phyloP scores from a whole-genome alignment of 23 red algal genomes.

The Agarophyton chilense region DNA sequence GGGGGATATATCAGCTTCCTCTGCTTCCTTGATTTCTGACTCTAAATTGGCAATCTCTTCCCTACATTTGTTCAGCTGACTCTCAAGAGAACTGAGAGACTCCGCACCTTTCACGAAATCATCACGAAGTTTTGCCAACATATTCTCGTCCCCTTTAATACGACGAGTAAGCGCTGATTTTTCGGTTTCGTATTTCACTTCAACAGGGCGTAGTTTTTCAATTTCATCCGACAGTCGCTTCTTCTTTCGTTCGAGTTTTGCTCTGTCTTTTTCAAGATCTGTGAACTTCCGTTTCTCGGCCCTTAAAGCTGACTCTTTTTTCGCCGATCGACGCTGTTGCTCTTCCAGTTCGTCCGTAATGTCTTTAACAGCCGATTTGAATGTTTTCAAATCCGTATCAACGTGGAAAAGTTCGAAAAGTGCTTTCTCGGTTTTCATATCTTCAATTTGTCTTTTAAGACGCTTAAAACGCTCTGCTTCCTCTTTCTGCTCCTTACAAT shows the following conservation, averaged over 20 bases:
- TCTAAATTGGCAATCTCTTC: slow-evolving; percentile 38
- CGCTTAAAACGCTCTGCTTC: slow-evolving; percentile 82
- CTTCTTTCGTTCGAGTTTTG: slow-evolving; percentile 47
- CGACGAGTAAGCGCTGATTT: slow-evolving; percentile 47
- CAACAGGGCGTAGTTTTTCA: slow-evolving; percentile 62
- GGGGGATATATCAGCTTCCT: slow-evolving; percentile 53
- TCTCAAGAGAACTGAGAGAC: slow-evolving; percentile 33
- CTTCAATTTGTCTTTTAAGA: slow-evolving; percentile 70
- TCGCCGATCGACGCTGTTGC: slow-evolving; percentile 45
- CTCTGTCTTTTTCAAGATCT: slow-evolving; percentile 45
- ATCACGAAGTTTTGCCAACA: slow-evolving; percentile 48
- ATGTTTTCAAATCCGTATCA: slow-evolving; percentile 37
- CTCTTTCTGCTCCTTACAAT: slow-evolving; percentile 84
- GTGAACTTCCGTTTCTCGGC: slow-evolving; percentile 52
- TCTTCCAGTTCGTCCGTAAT: slow-evolving; percentile 57
- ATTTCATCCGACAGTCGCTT: slow-evolving; percentile 60
- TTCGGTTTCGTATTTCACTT: slow-evolving; percentile 61
- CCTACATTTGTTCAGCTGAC: not conserved
- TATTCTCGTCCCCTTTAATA: slow-evolving; percentile 63
- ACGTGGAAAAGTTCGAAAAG: slow-evolving; percentile 88
- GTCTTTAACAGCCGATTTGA: slow-evolving; percentile 49
- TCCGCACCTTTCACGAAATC: slow-evolving; percentile 31
- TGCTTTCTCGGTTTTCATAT: slow-evolving; percentile 66
- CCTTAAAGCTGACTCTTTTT: slow-evolving; percentile 54
- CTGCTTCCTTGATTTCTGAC: slow-evolving; percentile 56